Base-by-base conservation (phyloP, 1,284 basidiomycete genomes). In the Leccinum subspadiceum region DNA sequence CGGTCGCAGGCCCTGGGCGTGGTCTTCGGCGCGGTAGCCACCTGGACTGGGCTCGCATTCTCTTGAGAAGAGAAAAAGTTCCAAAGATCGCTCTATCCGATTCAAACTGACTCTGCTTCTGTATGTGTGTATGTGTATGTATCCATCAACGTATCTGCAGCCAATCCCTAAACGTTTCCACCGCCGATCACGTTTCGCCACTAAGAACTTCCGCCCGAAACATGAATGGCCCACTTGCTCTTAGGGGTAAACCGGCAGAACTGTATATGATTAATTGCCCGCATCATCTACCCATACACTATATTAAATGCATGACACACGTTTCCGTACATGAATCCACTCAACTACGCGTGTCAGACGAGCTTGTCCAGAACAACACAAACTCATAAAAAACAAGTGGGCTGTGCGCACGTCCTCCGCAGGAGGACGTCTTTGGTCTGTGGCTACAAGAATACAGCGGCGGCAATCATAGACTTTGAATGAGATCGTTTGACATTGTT, bases 11-110 rank as follows among this genome's bases (percentile, higher is more conserved):
- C 24, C 24, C 24, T 24, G 0, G 75, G 75, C 22, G 73, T 73
- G 46, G 64, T 76, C 20, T 73, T 77, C 8, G 74, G 74, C n/a
- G 75, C 75, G 24, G 73, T 76, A 22, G 74, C 73, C 46, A 75
- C 75, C 35, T 77, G 66, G 65, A 72, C 73, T 2, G 67, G 73
- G 15, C 71, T 75, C 17, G 76, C 74, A 50, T 76, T 73, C 41
- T 65, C 75, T 50, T 74, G 61, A 72, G 20, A 24, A 20, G 44
- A 22, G 6, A 13, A 22, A 46, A 50, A n/a, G 48, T 10, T 50
- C 22, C 37, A 22, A 3, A 29, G 29, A 52, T 52, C 48, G 22
- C 17, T 17, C 6, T 39, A 53, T 52, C 22, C 26, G 15, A 44
- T 31, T 5, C 15, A 41, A n/a, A 8, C 48, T 50, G 24, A n/a